Conservation (phyloP, 2,329 filamentous ascomycete species). For the Seiridium unicorne region DNA sequence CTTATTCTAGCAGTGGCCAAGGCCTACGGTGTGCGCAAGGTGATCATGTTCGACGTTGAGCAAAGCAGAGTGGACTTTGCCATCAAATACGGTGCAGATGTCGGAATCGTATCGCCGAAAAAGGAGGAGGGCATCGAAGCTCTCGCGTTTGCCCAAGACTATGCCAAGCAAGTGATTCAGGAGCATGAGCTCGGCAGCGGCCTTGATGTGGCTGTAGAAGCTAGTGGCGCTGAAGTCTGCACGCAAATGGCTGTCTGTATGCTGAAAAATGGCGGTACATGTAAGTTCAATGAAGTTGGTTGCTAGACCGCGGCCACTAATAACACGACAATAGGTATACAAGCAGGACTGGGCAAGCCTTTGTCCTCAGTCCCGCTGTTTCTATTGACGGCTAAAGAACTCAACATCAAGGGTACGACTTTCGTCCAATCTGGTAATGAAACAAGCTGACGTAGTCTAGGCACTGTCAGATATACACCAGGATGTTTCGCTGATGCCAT, state of each 20-base stretch:
- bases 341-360: not conserved
- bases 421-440: not conserved
- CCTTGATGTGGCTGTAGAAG: not conserved
- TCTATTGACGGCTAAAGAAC: not conserved
- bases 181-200: not conserved
- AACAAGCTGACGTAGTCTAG: not conserved
- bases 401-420: not conserved
- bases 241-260: not conserved
- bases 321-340: not conserved
- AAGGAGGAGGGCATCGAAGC: not conserved
- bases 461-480: not conserved
- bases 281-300: not conserved
- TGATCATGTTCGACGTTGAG: slow-evolving; percentile 1
- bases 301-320: not conserved
- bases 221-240: not conserved
- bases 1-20: slow-evolving; percentile 1
- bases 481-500: slow-evolving; percentile 4
- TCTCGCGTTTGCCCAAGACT: not conserved
- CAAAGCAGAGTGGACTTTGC: slow-evolving; percentile 1
- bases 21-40: slow-evolving; percentile 1
- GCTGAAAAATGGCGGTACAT: slow-evolving; percentile 1
- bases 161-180: not conserved
- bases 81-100: not conserved
- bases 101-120: not conserved
- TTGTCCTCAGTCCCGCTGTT: not conserved